Base-by-base conservation (phyloP, 1,284 basidiomycete species). In the Apiotrichum porosum region DNA sequence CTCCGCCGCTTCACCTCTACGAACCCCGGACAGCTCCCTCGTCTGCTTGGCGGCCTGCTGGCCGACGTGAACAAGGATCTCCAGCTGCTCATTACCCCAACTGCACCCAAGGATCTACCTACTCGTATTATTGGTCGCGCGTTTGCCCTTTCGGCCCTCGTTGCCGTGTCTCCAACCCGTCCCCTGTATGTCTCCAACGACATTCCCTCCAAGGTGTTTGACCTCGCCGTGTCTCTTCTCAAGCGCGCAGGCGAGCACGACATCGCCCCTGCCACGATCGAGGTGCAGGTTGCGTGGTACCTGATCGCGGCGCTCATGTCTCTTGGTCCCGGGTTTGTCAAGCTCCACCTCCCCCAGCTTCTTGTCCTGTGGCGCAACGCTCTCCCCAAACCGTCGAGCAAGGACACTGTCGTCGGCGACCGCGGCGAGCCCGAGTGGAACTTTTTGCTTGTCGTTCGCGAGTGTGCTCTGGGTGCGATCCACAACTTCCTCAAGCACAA, bases 291-390 rank as follows among this genome's bases (percentile, higher is more conserved):
- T 3, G 91, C 94, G 0, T 98, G 95, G 95, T 90, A 85, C 14
- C 77, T 90, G 32, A 87, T 98, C 48, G 85, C 87, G 0, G 84
- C 90, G 0, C 76, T 98, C 41, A 92, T 97, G 86, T 81, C 86
- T 4, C 83, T 97, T 4, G 94, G 94, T 0, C 90, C 89, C 6
- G 86, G 90, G 60, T 97, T 97, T 61, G 89, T 97, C 41, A 83
- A 89, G 28, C 82, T 88, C 0, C 92, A 97, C 69, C 79, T 97
- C 1, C 85, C 91, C 0, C 92, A 97, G 62, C 78, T 98, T 8
- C 80, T 98, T 22, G 88, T 94, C 0, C 80, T 98, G 2, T 98
- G 95, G 95, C 79, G 94, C 30, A 98, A 98, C 61, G 92, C 95
- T 2, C 78, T 98, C 0, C 91, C 94, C 1, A 97, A 97, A 72